Evolutionary conservation across 2,329 filamentous ascomycete genomes (phyloP).

Genomic region (Pyrenophora graminea): DNA sequence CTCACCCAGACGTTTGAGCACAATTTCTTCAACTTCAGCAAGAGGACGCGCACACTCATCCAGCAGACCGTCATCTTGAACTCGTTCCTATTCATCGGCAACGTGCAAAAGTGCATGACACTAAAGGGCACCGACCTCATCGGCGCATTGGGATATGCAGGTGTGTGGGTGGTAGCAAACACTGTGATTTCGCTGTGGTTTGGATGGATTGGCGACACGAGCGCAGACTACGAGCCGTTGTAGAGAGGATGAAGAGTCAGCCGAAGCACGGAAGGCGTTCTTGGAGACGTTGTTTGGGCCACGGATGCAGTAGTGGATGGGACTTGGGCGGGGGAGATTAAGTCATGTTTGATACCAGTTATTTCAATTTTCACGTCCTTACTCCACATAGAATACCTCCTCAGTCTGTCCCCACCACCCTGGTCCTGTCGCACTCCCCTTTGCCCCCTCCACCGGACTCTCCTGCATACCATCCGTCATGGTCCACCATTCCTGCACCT

Average conservation of each 20-base stretch:
- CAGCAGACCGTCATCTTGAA: conserved; percentile 58
- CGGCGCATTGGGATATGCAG: conserved; percentile 74
- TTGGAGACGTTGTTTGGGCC: background rate
- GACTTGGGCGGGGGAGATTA: background rate
- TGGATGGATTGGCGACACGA: conserved; percentile 55
- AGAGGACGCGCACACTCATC: conserved; percentile 65
- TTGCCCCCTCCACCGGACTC: conserved; percentile 57
- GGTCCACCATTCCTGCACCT: conserved; percentile 77
- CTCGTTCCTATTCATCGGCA: conserved; percentile 54
- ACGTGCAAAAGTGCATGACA: conserved; percentile 68
- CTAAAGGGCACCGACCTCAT: conserved; percentile 70
- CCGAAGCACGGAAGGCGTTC: background rate
- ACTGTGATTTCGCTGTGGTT: conserved; percentile 62
- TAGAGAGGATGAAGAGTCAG: background rate
- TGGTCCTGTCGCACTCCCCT: conserved; percentile 29
- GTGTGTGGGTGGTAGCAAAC: conserved; percentile 72
- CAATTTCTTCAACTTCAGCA: conserved; percentile 74
- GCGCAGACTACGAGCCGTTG: conserved; percentile 29
- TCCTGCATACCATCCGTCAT: conserved; percentile 79
- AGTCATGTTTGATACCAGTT: conserved; percentile 1
- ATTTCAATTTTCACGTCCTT: background rate
- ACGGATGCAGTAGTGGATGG: too few relatives aligned
- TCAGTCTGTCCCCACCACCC: conserved; percentile 72
- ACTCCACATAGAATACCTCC: conserved; percentile 66
- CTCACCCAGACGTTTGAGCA: conserved; percentile 71